Percentiles rank a stretch among this genome's conserved stretches.
Conservation (phyloP, 2,329 filamentous ascomycete genomes). For the Aspergillaceae sp. region DNA sequence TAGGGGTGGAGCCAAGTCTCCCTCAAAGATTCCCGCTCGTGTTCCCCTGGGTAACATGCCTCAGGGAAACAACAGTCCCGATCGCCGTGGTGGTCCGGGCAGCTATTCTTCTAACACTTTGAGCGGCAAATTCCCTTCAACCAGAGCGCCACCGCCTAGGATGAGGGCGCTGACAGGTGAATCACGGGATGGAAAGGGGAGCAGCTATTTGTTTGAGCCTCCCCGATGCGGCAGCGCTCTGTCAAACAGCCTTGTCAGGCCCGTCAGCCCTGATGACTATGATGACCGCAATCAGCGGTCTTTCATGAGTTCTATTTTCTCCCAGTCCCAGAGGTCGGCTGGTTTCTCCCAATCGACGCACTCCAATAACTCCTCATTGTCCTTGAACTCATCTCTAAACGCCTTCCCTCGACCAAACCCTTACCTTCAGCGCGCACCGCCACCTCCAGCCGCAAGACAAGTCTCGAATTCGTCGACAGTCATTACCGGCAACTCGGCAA, state of each 20-base stretch:
- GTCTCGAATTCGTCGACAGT: slow-evolving; percentile 61
- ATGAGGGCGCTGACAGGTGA: slow-evolving; percentile 74
- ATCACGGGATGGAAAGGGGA: slow-evolving; percentile 32
- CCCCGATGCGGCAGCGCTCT: slow-evolving; percentile 46
- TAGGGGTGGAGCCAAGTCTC: slow-evolving; percentile 31
- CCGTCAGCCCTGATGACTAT: slow-evolving; percentile 61
- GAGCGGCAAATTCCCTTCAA: slow-evolving; percentile 42
- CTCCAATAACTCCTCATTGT: slow-evolving; percentile 33
- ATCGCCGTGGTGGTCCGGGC: slow-evolving; percentile 49
- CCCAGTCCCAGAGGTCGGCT: slow-evolving; percentile 31
- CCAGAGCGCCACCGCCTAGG: slow-evolving; percentile 67
- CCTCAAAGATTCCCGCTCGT: slow-evolving; percentile 42
- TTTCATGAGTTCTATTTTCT: slow-evolving; percentile 37
- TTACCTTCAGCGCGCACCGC: slow-evolving; percentile 27
- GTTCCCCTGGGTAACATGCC: slow-evolving; percentile 41
- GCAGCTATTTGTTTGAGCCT: slow-evolving; percentile 27
- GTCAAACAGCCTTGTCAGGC: slow-evolving; percentile 46
- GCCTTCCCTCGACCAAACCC: slow-evolving; percentile 27
- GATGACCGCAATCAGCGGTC: slow-evolving; percentile 53
- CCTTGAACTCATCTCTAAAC: slow-evolving; percentile 24
- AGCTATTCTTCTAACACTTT: slow-evolving; percentile 35
- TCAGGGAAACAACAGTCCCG: slow-evolving; percentile 64
- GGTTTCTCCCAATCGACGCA: slow-evolving; percentile 34
- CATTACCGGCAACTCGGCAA: slow-evolving; percentile 55
- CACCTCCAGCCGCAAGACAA: slow-evolving; percentile 49